phyloP scores from a whole-genome alignment of 441 rosid species.

The Populus hybrid region DNA sequence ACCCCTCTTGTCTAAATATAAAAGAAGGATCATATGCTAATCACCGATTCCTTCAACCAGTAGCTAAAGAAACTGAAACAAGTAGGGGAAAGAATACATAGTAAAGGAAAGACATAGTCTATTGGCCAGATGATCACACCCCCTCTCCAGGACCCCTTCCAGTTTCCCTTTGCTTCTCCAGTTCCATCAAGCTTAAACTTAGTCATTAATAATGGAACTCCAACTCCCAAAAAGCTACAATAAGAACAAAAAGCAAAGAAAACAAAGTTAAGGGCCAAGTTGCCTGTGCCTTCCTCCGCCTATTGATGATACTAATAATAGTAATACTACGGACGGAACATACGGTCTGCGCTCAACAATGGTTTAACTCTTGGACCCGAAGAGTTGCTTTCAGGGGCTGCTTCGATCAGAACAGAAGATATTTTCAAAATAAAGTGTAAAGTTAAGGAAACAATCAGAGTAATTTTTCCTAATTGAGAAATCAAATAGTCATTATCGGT shows the following conservation, averaged over 20 bases:
- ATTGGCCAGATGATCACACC: slow-evolving; percentile 27
- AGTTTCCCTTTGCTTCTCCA: slow-evolving; percentile 31
- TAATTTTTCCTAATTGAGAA: too few species aligned
- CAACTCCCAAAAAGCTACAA: neutral
- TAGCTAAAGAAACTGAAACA: neutral
- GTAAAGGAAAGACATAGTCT: neutral
- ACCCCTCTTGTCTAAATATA: neutral
- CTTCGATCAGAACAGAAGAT: slow-evolving; percentile 47
- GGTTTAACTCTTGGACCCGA: slow-evolving; percentile 54
- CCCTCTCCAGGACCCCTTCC: slow-evolving; percentile 19
- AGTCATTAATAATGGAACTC: neutral
- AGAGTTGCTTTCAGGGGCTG: slow-evolving; percentile 52
- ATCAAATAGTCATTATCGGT: too few species aligned
- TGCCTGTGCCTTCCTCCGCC: too few species aligned
- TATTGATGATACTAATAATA: neutral
- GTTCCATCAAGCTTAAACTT: slow-evolving; percentile 29
- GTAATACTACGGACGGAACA: slow-evolving; percentile 61
- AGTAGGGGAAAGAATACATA: neutral
- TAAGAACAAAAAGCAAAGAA: neutral
- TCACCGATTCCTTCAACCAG: neutral
- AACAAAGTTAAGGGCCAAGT: too few species aligned
- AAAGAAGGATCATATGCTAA: neutral
- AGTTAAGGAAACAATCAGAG: too few species aligned
- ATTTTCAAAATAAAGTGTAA: slow-evolving; percentile 15
- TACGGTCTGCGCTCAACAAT: slow-evolving; percentile 54